phyloP scores from a whole-genome alignment of 305 asterid species.

The Galium porrigens region DNA sequence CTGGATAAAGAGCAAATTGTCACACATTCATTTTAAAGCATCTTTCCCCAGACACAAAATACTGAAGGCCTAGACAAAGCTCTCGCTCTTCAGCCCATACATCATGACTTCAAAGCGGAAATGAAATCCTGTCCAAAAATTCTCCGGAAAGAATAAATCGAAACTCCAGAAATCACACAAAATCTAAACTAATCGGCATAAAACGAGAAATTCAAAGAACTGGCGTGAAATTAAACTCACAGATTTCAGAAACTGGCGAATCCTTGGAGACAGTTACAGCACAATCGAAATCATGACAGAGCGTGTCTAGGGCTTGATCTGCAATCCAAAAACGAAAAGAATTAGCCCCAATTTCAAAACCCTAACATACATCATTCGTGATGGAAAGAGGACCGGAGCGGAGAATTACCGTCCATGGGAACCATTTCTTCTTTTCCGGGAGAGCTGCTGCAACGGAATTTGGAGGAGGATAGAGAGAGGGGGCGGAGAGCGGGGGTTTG shows the following conservation, averaged over 20 bases:
- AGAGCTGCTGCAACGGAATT: conserved; percentile 10
- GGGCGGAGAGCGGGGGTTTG: background rate
- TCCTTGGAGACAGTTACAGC: conserved; percentile 29
- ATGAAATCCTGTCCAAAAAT: background rate
- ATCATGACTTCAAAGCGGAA: background rate
- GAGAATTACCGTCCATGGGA: conserved; percentile 21
- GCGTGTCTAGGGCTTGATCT: conserved; percentile 44
- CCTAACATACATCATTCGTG: background rate
- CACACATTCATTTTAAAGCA: background rate
- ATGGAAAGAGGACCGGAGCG: background rate
- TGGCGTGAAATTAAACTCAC: conserved; percentile 11
- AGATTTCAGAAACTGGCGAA: conserved; percentile 2
- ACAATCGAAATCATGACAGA: conserved; percentile 34
- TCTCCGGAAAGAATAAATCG: conserved; percentile 17
- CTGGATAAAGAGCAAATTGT: conserved; percentile 29
- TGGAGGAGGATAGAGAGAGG: background rate
- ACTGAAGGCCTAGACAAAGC: background rate
- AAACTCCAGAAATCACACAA: conserved; percentile 1
- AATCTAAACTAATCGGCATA: background rate
- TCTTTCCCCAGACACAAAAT: background rate
- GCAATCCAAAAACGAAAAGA: conserved; percentile 8
- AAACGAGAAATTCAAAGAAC: background rate
- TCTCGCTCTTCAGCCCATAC: background rate
- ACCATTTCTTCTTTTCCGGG: background rate
- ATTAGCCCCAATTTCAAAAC: background rate